Evolutionary conservation across 2,329 filamentous ascomycete species (phyloP).

Genomic region (Penicillium sp.): DNA sequence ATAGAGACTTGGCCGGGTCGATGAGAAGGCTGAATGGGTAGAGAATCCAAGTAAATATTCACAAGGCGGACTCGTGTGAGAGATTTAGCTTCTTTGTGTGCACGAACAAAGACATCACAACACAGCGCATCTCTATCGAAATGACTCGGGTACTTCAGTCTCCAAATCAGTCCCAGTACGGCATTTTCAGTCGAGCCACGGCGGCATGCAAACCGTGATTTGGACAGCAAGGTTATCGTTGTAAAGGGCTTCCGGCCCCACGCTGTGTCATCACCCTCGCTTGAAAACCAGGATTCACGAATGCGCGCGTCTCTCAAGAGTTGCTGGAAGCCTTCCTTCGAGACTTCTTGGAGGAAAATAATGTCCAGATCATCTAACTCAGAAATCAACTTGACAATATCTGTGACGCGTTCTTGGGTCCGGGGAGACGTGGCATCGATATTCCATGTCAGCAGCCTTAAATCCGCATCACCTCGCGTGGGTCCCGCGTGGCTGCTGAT

Average conservation of each 20-base stretch:
- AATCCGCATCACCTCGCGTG: too few species aligned
- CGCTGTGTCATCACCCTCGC: conserved; percentile 13
- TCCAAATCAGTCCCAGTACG: conserved; percentile 28
- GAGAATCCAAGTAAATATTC: conserved; percentile 41
- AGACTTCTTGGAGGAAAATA: conserved; percentile 15
- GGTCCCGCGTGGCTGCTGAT: too few species aligned
- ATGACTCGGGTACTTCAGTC: conserved; percentile 28
- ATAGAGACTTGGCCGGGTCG: background rate
- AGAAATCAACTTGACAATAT: conserved; percentile 7
- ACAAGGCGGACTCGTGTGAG: conserved; percentile 25
- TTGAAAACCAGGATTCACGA: conserved; percentile 8
- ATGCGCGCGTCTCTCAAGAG: conserved; percentile 9
- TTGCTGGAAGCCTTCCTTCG: conserved; percentile 6
- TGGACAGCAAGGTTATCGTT: conserved; percentile 7
- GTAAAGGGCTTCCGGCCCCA: conserved; percentile 24
- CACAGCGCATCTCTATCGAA: conserved; percentile 17
- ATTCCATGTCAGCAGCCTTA: conserved; percentile 16
- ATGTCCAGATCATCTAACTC: conserved; percentile 2
- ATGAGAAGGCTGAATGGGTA: conserved; percentile 22
- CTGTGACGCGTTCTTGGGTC: conserved; percentile 6
- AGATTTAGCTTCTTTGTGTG: background rate
- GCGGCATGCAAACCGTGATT: conserved; percentile 1
- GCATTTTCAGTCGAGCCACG: too few species aligned
- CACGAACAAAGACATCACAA: conserved; percentile 10
- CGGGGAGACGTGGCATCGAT: conserved; percentile 8